Conservation (phyloP, 768 basidiomycete species). For the Suillus luteus region DNA sequence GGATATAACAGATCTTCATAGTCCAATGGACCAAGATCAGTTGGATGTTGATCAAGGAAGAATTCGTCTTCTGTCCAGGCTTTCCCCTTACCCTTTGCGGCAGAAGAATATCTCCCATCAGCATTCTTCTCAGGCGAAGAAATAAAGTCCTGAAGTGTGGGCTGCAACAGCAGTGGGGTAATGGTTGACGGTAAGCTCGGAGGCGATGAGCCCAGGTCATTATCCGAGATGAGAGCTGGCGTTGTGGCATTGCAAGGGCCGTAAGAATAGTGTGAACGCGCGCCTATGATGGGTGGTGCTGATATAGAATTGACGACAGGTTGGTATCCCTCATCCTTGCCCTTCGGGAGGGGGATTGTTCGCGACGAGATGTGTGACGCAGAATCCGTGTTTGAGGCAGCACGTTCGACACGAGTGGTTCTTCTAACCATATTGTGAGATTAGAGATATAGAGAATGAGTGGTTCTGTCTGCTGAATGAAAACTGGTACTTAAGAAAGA, state of each 20-base stretch:
- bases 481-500: not conserved
- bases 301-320: not conserved
- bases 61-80: not conserved
- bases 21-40: not conserved
- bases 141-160: not conserved
- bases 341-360: not conserved
- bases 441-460: too few species aligned
- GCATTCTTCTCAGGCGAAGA: not conserved
- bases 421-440: not conserved
- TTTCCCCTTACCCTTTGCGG: slow-evolving; percentile 23
- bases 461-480: not conserved
- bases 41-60: not conserved
- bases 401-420: not conserved
- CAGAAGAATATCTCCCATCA: slow-evolving; percentile 11
- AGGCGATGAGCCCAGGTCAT: not conserved
- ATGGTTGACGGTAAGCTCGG: slow-evolving; percentile 20
- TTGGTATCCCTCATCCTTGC: not conserved
- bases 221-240: not conserved
- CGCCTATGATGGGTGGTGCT: not conserved
- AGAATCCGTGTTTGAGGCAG: not conserved
- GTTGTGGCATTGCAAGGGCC: slow-evolving; percentile 13
- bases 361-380: not conserved
- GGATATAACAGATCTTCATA: not conserved
- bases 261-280: not conserved
- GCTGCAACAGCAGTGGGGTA: slow-evolving; percentile 22